phyloP scores from a whole-genome alignment of 306 rosid species.

The Trifolium fragiferum region DNA sequence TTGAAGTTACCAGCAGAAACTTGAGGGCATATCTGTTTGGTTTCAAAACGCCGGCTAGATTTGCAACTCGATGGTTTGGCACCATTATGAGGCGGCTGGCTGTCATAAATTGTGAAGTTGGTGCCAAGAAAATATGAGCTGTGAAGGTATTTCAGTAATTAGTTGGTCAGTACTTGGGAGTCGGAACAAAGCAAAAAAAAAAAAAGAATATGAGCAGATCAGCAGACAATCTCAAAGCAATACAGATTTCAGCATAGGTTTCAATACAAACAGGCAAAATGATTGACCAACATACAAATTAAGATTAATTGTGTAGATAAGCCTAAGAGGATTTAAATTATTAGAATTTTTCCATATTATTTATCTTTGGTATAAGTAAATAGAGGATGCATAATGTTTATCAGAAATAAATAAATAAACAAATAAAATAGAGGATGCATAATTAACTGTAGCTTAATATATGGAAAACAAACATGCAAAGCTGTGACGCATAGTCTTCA shows the following conservation, averaged over 20 bases:
- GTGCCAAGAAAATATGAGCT: constrained; percentile 99
- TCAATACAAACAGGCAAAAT: not conserved
- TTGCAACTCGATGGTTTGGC: constrained; percentile 82
- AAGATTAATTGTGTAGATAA: no score
- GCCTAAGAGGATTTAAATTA: not conserved
- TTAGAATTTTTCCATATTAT: constrained; percentile 27
- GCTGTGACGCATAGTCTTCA: not conserved
- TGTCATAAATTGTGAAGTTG: constrained; percentile 89
- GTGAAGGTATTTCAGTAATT: constrained; percentile 41
- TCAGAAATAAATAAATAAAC: no score
- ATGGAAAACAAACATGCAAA: not conserved
- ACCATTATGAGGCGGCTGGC: constrained; percentile 88
- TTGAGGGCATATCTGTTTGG: constrained; percentile 99
- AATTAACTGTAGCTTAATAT: not conserved
- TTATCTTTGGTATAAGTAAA: not conserved
- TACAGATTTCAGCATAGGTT: constrained; percentile 12
- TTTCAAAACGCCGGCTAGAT: constrained; percentile 85
- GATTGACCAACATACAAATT: no score
- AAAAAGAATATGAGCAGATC: no score
- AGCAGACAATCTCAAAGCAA: constrained; percentile 66
- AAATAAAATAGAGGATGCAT: no score
- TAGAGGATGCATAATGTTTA: no score
- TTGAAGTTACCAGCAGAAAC: constrained; percentile 95
- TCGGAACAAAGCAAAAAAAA: constrained; percentile 14
- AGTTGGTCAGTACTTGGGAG: constrained; percentile 21